Evolutionary conservation across 2,329 filamentous ascomycete species (phyloP), one percentile per base, ranked within the genome.

Genomic region (Paracorniculantispora psalliotae): DNA sequence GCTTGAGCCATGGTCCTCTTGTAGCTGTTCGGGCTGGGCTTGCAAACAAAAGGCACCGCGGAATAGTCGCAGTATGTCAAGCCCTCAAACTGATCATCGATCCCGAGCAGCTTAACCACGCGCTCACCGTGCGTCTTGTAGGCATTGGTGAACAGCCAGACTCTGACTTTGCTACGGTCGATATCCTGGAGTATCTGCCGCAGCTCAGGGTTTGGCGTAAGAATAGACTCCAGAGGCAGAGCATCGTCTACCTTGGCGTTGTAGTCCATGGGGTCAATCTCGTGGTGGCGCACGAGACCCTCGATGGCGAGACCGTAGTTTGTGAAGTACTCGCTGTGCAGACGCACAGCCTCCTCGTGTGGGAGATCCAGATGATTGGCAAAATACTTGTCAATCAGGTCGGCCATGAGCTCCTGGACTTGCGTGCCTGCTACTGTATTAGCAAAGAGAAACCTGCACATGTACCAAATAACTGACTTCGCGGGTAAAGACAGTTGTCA

Each of bases 231-330:
- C 3, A 99, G 81, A 0, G 94, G 92, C 23, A 99, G 77, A 2
- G 94, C 94, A 72, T 99, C 94, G 70, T 99, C 94, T 13, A 99
- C 94, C 74, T 96, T 88, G 64, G 83, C 77, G 72, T 99, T 99
- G 79, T 97, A 99, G 58, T 96, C 92, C 5, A 99, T 80, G 1
- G 94, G 90, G 68, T 97, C 91, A 67, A 99, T 96, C 73, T 96
- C 87, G 77, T 99, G 94, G 74, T 97, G 90, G 10, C 91, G 87
- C 39, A 96, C 91, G 1, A 99, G 82, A 1, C 94, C 94, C 76
- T 97, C 92, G 63, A 99, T 96, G 30, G 94, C 94, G n/a, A 99
- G 84, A 30, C 96, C 94, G 71, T 99, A 99, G 72, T 90, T 92
- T 68, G 87, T 88, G 78, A 97, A 99, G 78, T 99, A 99, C 67